Percentiles rank a stretch among this genome's conserved stretches.
phyloP scores from a whole-genome alignment of 2,329 filamentous ascomycete genomes.

The Byssothecium circinans region DNA sequence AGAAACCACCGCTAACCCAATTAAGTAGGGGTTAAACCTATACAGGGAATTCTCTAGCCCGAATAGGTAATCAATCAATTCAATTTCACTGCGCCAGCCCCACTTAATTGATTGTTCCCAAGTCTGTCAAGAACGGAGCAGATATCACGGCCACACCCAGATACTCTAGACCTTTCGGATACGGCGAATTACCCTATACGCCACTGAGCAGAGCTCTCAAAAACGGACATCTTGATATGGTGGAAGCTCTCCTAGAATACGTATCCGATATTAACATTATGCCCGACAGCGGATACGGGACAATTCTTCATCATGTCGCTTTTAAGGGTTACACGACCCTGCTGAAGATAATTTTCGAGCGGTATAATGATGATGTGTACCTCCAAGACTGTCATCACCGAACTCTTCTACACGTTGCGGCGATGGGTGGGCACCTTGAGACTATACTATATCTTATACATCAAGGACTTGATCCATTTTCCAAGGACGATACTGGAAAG shows the following conservation, averaged over 20 bases:
- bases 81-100: too few relatives aligned
- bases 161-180: background rate
- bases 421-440: background rate
- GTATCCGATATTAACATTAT: background rate
- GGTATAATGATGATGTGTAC: background rate
- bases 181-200: too few relatives aligned
- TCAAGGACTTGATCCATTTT: background rate
- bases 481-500: background rate
- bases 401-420: background rate
- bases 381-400: background rate
- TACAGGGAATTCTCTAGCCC: too few relatives aligned
- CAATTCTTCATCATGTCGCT: background rate
- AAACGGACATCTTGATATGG: too few relatives aligned
- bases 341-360: background rate
- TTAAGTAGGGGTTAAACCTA: too few relatives aligned
- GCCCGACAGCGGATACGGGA: background rate
- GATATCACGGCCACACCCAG: background rate
- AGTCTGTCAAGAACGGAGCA: background rate
- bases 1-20: too few relatives aligned
- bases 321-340: background rate
- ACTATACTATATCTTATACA: background rate
- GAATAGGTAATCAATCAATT: too few relatives aligned
- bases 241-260: background rate
- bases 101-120: too few relatives aligned
- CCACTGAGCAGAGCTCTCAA: too few relatives aligned